Conservation (phyloP, 306 rosid species). For the Abrus precatorius region DNA sequence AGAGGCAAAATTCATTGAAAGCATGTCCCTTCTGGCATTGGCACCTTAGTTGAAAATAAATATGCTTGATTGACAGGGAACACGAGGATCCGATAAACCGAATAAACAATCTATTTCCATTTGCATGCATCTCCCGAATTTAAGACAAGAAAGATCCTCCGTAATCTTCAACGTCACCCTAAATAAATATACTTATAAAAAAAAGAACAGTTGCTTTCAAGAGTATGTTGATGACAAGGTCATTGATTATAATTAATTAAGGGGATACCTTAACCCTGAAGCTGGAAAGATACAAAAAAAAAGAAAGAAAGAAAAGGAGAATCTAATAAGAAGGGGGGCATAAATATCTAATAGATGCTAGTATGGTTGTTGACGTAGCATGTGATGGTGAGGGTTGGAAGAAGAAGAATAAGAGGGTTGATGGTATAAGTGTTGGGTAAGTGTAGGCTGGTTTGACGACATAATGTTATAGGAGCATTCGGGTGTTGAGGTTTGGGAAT, state of each 20-base stretch:
- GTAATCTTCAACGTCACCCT: conserved; percentile 53
- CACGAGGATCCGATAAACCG: conserved; percentile 50
- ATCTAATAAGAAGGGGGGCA: conserved; percentile 38
- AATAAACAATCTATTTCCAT: conserved; percentile 49
- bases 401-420: conserved; percentile 28
- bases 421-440: conserved; percentile 50
- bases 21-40: conserved; percentile 48
- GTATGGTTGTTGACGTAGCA: conserved; percentile 67
- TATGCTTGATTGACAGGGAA: conserved; percentile 63
- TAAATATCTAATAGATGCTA: conserved; percentile 29
- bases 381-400: conserved; percentile 64
- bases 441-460: conserved; percentile 57
- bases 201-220: conserved; percentile 41
- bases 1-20: conserved; percentile 42
- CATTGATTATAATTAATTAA: conserved; percentile 39
- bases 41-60: conserved; percentile 44
- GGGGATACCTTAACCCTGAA: conserved; percentile 45
- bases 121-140: conserved; percentile 53
- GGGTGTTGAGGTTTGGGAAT: conserved; percentile 61
- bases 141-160: conserved; percentile 58
- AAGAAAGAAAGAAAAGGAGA: neutral
- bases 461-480: conserved; percentile 46
- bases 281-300: neutral
- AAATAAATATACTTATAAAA: conserved; percentile 32
- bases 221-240: conserved; percentile 40